Conservation (phyloP, 1,284 basidiomycete species). For the Pseudozyma tsukubaensis region DNA sequence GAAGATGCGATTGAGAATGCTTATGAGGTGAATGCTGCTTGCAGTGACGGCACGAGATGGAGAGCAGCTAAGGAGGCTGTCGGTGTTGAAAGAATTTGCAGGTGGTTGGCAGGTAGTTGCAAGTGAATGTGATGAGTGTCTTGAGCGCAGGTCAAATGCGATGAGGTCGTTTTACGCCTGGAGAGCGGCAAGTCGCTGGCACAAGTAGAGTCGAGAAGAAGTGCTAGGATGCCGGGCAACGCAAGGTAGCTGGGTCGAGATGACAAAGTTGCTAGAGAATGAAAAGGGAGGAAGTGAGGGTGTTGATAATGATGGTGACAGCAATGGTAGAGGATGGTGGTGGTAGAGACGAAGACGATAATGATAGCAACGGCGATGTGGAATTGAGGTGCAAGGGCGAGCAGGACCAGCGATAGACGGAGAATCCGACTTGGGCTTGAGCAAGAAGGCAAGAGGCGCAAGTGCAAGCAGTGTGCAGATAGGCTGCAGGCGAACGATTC, state of each 20-base stretch:
- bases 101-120: background rate
- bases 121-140: background rate
- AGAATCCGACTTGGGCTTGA: background rate
- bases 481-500: slow-evolving; percentile 2
- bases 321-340: background rate
- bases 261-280: background rate
- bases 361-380: slow-evolving; percentile 4
- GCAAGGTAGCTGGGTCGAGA: background rate
- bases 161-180: no score
- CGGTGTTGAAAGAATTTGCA: no score
- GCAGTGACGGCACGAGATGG: no score
- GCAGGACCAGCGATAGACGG: slow-evolving; percentile 1
- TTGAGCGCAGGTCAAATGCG: no score
- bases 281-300: background rate
- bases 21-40: no score
- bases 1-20: background rate
- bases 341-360: slow-evolving; percentile 1
- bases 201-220: background rate
- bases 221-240: background rate
- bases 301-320: slow-evolving; percentile 7
- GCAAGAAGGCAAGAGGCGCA: slow-evolving; percentile 6
- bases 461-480: slow-evolving; percentile 12
- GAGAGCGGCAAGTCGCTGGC: background rate
- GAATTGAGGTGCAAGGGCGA: slow-evolving; percentile 4
- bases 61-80: no score